A percentile compares a stretch with the other conserved stretches of the same genome.
Conservation (phyloP, 2,329 filamentous ascomycete species). For the Elsinoe fawcettii region DNA sequence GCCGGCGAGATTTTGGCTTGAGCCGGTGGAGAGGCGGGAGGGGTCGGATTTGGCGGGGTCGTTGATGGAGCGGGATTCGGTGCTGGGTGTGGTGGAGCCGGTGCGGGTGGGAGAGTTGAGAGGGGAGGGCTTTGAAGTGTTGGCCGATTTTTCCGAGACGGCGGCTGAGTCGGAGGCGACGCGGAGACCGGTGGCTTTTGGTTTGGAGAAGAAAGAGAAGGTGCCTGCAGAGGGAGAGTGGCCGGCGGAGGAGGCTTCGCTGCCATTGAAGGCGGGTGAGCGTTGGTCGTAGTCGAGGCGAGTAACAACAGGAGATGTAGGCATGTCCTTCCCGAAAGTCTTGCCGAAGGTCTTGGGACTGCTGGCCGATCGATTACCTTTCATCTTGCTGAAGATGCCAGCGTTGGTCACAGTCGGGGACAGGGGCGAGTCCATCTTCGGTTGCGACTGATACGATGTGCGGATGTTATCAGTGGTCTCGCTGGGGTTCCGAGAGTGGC, state of each 20-base stretch:
- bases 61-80: slow-evolving; percentile 37
- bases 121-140: slow-evolving; percentile 41
- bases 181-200: slow-evolving; percentile 60
- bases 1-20: slow-evolving; percentile 29
- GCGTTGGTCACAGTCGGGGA: slow-evolving; percentile 50
- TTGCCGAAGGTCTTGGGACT: slow-evolving; percentile 43
- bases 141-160: slow-evolving; percentile 43
- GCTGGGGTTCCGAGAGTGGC: slow-evolving; percentile 64
- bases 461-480: slow-evolving; percentile 45
- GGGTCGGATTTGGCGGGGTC: slow-evolving; percentile 29
- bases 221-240: slow-evolving; percentile 37
- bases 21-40: slow-evolving; percentile 37
- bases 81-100: slow-evolving; percentile 61
- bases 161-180: slow-evolving; percentile 71
- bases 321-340: slow-evolving; percentile 21
- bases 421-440: slow-evolving; percentile 40
- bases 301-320: slow-evolving; percentile 47
- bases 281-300: slow-evolving; percentile 46
- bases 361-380: slow-evolving; percentile 34
- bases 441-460: slow-evolving; percentile 68
- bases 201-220: slow-evolving; percentile 34
- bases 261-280: slow-evolving; percentile 28
- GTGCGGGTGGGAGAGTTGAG: slow-evolving; percentile 62
- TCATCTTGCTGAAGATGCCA: slow-evolving; percentile 45
- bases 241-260: slow-evolving; percentile 43